Evolutionary conservation across 192 early-diverging fungal species (phyloP), one percentile per base, ranked within the genome.

Genomic region (Dimargaris verticillata): DNA sequence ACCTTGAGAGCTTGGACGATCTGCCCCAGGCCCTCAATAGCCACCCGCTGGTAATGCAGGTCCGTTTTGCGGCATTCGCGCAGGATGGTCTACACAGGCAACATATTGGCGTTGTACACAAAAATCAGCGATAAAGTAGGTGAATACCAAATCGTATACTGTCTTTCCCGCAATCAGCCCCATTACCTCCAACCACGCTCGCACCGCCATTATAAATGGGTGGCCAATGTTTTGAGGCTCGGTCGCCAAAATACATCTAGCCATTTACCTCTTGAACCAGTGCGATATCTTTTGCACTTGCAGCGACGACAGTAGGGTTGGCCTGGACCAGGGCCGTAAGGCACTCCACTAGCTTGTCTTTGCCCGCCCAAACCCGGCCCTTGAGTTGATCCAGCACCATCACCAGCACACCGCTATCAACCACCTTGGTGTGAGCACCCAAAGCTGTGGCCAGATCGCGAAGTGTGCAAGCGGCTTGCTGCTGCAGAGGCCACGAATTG

Each of bases 311-410:
- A n/a, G 50, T 61, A 61, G 84, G 78, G 64, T 69, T 83, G 0
- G 60, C 69, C 25, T 78, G 78, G 53, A 76, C 65, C 0, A 87
- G 50, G 14, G 69, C 68, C 10, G 72, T 72, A 49, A 88, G 70
- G 1, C 83, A 75, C 43, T 83, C 78, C 3, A 91, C 65, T 9
- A 92, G 76, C 6, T 66, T 71, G 58, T 91, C 88, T 66, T 92
- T 92, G 43, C 89, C 89, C 4, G 79, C 80, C 88, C 88, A 92
- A 0, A 85, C 85, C 44, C 89, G 66, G 6, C 86, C 83, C 0
- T 74, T 63, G 0, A 92, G 67, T 0, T 78, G 74, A 42, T 82
- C 70, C 5, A 80, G 60, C 53, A 92, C 65, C 42, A 88, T 29
- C n/a, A 78, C 75, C 24, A 92, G 55, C 13, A 84, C 60, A 15